Percentiles rank a stretch among this genome's conserved stretches.
Evolutionary conservation across 352 stramenopile genomes (phyloP).

Genomic region (Globisporangium canariense): DNA sequence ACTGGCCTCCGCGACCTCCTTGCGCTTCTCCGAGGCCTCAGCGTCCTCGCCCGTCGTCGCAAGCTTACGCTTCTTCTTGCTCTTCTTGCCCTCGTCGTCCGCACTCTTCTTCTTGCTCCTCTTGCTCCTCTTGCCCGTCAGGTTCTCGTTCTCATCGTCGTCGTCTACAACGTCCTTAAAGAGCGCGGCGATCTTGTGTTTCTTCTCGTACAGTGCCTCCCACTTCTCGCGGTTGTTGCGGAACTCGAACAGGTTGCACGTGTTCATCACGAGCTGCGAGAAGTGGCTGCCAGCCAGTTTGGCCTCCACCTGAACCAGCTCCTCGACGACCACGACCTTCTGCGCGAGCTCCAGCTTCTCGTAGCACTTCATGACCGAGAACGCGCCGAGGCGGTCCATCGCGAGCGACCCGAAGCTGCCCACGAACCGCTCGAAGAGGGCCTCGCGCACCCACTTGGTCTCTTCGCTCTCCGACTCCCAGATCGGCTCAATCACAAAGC

Average conservation of each 20-base stretch:
- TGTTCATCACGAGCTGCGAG: conserved; percentile 79
- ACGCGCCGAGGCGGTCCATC: conserved; percentile 70
- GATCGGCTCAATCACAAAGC: conserved; percentile 73
- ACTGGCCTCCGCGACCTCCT: conserved; percentile 30
- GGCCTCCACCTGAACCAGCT: conserved; percentile 63
- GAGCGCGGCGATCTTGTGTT: conserved; percentile 73
- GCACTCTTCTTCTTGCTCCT: conserved; percentile 14
- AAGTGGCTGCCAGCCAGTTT: conserved; percentile 80
- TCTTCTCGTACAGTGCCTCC: conserved; percentile 70
- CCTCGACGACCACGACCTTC: conserved; percentile 67
- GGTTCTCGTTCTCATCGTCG: conserved; percentile 21
- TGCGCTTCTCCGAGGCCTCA: conserved; percentile 23
- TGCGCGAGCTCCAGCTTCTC: conserved; percentile 51
- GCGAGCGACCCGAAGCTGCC: conserved; percentile 68
- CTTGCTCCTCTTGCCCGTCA: conserved; percentile 18
- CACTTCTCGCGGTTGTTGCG: conserved; percentile 77
- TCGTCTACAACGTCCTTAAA: conserved; percentile 71
- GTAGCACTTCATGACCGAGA: conserved; percentile 85
- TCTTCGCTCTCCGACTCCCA: conserved; percentile 63
- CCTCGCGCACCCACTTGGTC: conserved; percentile 56
- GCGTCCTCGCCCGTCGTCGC: conserved; percentile 22
- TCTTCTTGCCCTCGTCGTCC: conserved; percentile 25
- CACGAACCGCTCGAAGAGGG: conserved; percentile 65
- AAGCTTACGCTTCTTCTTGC: conserved; percentile 43
- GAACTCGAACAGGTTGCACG: conserved; percentile 77